These are phyloP conservation scores for Epichloe sp. DNA, from an alignment of 2,329 filamentous ascomycete genomes.

Conservation along the genomic window DNA sequence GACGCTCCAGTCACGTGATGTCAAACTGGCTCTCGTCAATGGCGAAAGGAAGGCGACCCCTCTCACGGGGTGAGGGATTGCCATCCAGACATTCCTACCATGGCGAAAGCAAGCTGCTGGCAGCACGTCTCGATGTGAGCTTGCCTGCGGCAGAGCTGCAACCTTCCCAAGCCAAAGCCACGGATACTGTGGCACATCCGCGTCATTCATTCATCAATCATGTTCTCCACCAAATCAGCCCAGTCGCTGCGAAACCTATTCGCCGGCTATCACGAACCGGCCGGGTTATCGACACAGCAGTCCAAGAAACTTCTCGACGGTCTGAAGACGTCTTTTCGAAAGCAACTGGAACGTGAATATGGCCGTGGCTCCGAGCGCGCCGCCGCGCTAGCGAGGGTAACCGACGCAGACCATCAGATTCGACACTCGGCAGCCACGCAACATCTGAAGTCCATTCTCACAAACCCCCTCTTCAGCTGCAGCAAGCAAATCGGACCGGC, in stretches of 20 bases:
- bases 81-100: neutral
- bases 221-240: constrained; percentile 26
- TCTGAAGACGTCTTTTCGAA: constrained; percentile 43
- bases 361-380: constrained; percentile 25
- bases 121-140: constrained; percentile 2
- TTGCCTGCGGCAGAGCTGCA: constrained; percentile 6
- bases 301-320: constrained; percentile 41
- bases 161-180: neutral
- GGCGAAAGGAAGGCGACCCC: too few species aligned
- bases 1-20: too few species aligned
- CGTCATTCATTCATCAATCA: constrained; percentile 8
- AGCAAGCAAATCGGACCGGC: constrained; percentile 13
- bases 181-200: neutral
- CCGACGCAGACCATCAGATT: constrained; percentile 11
- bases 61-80: too few species aligned
- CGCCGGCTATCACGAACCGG: constrained; percentile 35
- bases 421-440: constrained; percentile 27
- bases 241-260: constrained; percentile 26
- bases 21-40: too few species aligned
- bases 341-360: constrained; percentile 44
- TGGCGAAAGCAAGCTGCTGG: neutral
- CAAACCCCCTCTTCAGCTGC: constrained; percentile 43
- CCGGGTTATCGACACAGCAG: constrained; percentile 35
- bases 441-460: constrained; percentile 43
- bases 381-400: constrained; percentile 8